Base-by-base conservation (phyloP, 345 rosid species). In the Eucalyptus sp. region DNA sequence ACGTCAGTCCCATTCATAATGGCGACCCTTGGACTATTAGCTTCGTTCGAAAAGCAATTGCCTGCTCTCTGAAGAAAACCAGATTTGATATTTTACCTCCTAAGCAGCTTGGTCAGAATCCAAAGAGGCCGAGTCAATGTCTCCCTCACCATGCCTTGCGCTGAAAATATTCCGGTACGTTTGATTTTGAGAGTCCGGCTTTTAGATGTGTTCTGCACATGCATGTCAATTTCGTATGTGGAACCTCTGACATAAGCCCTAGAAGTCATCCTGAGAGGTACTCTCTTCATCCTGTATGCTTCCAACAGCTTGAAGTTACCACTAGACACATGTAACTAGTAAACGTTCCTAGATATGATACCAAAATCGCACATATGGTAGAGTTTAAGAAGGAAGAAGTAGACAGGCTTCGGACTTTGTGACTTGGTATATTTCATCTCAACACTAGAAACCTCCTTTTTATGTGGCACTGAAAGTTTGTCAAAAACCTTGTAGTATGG, bases 331-430 rank as follows among this genome's bases (percentile, higher is more conserved):
- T 96, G 96, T 90, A 96, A 91, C 99, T 99, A 97, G 93, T 97
- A 97, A 81, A 97, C 95, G 92, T 97, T 97, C 91, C 99, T 93
- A 56, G 99, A 97, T 71, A 96, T 89, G 88, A 97, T 94, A 68
- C 91, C 89, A 86, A 94, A 90, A 92, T 96, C 93, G 7, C 96
- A 94, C 92, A 79, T 90, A 25, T 91, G 89, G 92, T 96, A 96
- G 88, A 97, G 96, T 90, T 96, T 96, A 88, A 97, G 98, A 88
- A 97, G 98, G 84, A 97, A 96, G 89, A 97, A 96, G 90, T 96
- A 97, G 87, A 95, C 97, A 31, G 95, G 98, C 92, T 94, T 96
- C n/a, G 96, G 96, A 91, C 89, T 95, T 95, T 5, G 97, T 96
- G 96, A 91, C 89, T 95, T 95, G 9, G 97, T 96, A 91, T 97